Conservation (phyloP, 257 asterid genomes). For the Perilla frutescens region DNA sequence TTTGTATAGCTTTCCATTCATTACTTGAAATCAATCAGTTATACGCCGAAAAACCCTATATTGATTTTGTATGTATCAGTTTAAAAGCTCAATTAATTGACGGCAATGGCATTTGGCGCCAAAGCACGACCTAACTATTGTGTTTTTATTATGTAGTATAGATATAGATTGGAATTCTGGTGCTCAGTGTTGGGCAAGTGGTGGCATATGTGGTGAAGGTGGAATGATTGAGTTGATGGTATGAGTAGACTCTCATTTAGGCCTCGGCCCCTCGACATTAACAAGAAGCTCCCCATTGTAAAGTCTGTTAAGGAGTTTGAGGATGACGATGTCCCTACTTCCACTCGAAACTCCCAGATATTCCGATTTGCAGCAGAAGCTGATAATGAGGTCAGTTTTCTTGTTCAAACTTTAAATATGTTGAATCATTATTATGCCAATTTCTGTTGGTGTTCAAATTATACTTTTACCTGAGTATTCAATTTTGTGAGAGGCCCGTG, state of each 20-base stretch:
- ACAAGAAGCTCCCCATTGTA: slow-evolving; percentile 94
- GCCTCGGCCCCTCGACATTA: slow-evolving; percentile 98
- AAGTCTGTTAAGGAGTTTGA: slow-evolving; percentile 93
- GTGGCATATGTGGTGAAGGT: slow-evolving; percentile 35
- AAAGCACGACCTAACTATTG: too few relatives aligned
- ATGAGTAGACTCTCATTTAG: slow-evolving; percentile 98
- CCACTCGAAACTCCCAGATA: slow-evolving; percentile 85
- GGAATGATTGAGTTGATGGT: slow-evolving; percentile 58
- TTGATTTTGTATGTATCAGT: too few relatives aligned
- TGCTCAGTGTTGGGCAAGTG: slow-evolving; percentile 4
- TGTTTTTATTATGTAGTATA: too few relatives aligned
- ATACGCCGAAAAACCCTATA: too few relatives aligned
- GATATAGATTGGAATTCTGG: too few relatives aligned
- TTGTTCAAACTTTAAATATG: not conserved
- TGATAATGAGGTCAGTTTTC: slow-evolving; percentile 68
- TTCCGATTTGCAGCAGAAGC: slow-evolving; percentile 81
- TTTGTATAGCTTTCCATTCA: too few relatives aligned
- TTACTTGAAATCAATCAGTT: too few relatives aligned
- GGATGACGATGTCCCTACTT: slow-evolving; percentile 88
- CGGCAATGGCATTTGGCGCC: too few relatives aligned
- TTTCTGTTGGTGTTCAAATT: not conserved
- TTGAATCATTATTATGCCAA: slow-evolving; percentile 23
- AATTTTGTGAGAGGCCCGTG: not conserved
- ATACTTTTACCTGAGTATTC: not conserved
- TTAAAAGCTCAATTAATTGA: too few relatives aligned